Base-by-base conservation (phyloP, 371 early-diverging fungal species). In the Gilbertella persicaria region DNA sequence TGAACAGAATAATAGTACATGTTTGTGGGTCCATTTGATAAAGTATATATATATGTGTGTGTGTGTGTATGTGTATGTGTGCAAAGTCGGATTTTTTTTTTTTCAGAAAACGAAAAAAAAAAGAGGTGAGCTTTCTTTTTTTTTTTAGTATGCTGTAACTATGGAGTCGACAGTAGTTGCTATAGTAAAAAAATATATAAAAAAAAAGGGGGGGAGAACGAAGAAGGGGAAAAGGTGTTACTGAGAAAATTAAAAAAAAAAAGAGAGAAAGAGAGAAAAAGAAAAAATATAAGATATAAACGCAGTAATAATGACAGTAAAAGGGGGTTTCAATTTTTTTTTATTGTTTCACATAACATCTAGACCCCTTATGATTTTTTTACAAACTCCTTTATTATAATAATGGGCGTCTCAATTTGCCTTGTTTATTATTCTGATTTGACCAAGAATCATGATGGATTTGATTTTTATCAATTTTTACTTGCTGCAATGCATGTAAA, bases 1-100 rank as follows among this genome's bases (percentile, higher is more conserved):
- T 54, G 20, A 60, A 45, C 45, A 60, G 39, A 45, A 55, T 50
- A 30, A 42, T 30, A 38, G 61, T 59, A 52, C 53, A 59, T 59
- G 62, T 36, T 55, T 41, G 42, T 50, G 52, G 51, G 30, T 55
- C 52, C 52, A 56, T 62, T n/a, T 21, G 19, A 28, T 24, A 19
- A 30, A 29, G 19, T 13, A 37, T n/a, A n/a, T n/a, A n/a, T n/a
- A n/a, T n/a, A n/a, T n/a, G n/a, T n/a, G n/a, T n/a, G n/a, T n/a
- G n/a, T n/a, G n/a, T n/a, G n/a, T n/a, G n/a, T n/a, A n/a, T n/a
- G n/a, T n/a, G n/a, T n/a, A n/a, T n/a, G n/a, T n/a, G n/a, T n/a
- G n/a, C n/a, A n/a, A n/a, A n/a, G n/a, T n/a, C n/a, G n/a, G n/a
- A n/a, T n/a, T n/a, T n/a, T n/a, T n/a, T n/a, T n/a, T n/a, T n/a